A percentile compares a stretch with the other conserved stretches of the same genome.
Evolutionary conservation across 371 early-diverging fungal species (phyloP).

Genomic region (Mucor irregularis): DNA sequence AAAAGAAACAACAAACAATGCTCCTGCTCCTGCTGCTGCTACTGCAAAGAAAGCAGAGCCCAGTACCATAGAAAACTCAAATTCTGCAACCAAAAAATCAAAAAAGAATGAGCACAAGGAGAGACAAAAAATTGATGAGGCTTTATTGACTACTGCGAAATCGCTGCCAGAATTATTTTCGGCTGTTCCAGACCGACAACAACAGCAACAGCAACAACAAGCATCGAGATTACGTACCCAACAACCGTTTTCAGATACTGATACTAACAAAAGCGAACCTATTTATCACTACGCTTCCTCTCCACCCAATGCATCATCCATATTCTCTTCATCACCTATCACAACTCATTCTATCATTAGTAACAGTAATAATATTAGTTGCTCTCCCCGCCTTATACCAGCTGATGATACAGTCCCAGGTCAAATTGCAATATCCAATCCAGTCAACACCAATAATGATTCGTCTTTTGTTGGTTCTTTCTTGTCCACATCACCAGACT

Average conservation of each 20-base stretch:
- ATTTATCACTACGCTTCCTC: no score
- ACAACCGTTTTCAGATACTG: not conserved
- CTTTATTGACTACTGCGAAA: conserved; percentile 22
- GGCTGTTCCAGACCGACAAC: conserved; percentile 10
- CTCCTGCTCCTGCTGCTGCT: not conserved
- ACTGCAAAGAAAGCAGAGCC: not conserved
- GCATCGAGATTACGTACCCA: not conserved
- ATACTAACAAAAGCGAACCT: no score
- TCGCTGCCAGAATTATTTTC: conserved; percentile 33
- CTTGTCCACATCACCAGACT: conserved; percentile 17
- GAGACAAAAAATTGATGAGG: conserved; percentile 16
- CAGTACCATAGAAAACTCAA: no score
- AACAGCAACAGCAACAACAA: not conserved
- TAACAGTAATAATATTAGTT: no score
- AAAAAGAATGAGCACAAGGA: not conserved
- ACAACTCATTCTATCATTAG: no score
- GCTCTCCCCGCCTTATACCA: conserved; percentile 6
- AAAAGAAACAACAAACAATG: not conserved
- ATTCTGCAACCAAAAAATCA: not conserved
- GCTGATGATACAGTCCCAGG: not conserved
- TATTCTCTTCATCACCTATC: not conserved
- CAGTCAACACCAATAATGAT: not conserved
- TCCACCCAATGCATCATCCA: no score
- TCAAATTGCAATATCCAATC: conserved; percentile 1
- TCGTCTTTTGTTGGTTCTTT: not conserved